A percentile compares a stretch with the other conserved stretches of the same genome.
Evolutionary conservation across 441 rosid genomes (phyloP).

Genomic region (Melastoma candidum): DNA sequence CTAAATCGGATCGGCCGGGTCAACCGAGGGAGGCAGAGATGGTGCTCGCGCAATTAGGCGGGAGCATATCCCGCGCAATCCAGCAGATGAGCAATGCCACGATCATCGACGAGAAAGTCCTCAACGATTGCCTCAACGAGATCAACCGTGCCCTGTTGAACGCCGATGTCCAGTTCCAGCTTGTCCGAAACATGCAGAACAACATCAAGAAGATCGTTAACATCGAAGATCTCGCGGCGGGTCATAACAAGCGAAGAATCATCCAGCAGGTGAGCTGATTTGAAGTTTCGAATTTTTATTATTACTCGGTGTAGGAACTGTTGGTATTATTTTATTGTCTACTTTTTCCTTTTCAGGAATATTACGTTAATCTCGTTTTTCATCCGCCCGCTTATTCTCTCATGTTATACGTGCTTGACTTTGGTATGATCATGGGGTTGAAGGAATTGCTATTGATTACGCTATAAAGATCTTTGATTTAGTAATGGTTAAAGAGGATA

Average conservation of each 20-base stretch:
- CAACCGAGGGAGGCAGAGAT: conserved; percentile 20
- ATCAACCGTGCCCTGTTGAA: conserved; percentile 88
- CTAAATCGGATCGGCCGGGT: no score
- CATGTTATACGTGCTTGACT: no score
- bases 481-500: no score
- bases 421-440: no score
- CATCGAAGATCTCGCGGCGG: conserved; percentile 85
- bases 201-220: conserved; percentile 86
- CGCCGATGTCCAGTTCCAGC: conserved; percentile 83
- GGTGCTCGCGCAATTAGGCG: conserved; percentile 88
- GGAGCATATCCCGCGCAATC: conserved; percentile 90
- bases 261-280: conserved; percentile 54
- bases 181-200: conserved; percentile 81
- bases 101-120: conserved; percentile 78
- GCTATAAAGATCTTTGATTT: no score
- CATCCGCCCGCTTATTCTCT: no score
- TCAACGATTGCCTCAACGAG: conserved; percentile 88
- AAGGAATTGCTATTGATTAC: no score
- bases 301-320: no score
- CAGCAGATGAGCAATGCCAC: conserved; percentile 99
- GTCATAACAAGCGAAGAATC: conserved; percentile 91
- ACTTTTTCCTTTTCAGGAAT: no score
- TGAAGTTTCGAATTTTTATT: no score
- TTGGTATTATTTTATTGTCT: no score
- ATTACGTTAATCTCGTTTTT: no score